Conservation (phyloP, 257 asterid genomes). For the Anisodus tanguticus region DNA sequence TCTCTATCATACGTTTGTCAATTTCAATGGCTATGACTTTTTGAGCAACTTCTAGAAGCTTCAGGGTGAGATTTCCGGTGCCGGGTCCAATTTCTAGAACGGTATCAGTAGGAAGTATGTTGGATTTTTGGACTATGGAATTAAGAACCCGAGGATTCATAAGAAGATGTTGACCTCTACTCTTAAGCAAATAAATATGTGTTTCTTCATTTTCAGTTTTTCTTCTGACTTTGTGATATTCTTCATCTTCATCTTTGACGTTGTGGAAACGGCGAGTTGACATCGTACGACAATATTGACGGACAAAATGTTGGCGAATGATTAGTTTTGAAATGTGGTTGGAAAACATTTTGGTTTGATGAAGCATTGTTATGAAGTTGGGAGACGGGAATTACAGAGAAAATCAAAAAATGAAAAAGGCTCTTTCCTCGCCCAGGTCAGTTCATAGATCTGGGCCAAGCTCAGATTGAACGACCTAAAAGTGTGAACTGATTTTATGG, state of each 20-base stretch:
- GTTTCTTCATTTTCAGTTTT: constrained; percentile 35
- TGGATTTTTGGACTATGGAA: constrained; percentile 66
- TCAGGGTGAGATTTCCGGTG: constrained; percentile 89
- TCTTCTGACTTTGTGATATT: constrained; percentile 34
- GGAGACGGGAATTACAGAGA: background rate
- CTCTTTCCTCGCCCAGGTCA: background rate
- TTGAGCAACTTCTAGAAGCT: constrained; percentile 77
- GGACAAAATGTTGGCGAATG: constrained; percentile 14
- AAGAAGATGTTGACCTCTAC: constrained; percentile 93
- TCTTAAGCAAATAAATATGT: constrained; percentile 58
- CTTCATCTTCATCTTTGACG: constrained; percentile 39
- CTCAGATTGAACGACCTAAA: background rate
- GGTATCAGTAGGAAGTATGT: constrained; percentile 67
- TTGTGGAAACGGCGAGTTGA: constrained; percentile 42
- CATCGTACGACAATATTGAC: constrained; percentile 48
- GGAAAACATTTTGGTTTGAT: constrained; percentile 31
- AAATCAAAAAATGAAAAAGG: background rate
- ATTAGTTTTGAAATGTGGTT: constrained; percentile 34
- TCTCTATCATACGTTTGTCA: constrained; percentile 82
- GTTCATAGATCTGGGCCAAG: background rate
- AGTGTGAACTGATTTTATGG: background rate
- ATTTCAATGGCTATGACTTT: constrained; percentile 78
- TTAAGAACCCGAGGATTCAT: constrained; percentile 74
- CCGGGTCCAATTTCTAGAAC: constrained; percentile 97
- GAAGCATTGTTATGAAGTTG: constrained; percentile 44